Base-by-base conservation (phyloP, 225 moss, liverwort and hornwort genomes). In the Asterella californica region DNA sequence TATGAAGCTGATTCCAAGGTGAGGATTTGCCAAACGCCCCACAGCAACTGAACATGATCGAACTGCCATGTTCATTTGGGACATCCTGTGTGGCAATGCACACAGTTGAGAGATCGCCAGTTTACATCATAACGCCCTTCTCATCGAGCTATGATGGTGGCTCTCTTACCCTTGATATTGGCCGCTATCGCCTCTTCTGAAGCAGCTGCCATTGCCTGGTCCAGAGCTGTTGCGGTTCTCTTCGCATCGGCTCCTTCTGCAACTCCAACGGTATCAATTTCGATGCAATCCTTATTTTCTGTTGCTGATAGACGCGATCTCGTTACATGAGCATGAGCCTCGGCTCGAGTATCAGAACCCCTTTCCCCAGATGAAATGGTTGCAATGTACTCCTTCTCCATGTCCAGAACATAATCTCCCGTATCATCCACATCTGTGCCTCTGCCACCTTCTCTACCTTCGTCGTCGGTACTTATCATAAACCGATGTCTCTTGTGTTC, bases 291-390 rank as follows among this genome's bases (percentile, higher is more conserved):
- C 83, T 80, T 27, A 73, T 75, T 88, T 82, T 67, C 79, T 83
- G 81, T 80, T 83, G 76, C 83, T 30, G 24, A 24, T 37, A 47
- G 77, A 46, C 24, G 45, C 14, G 79, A 74, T 69, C 70, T 82
- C 15, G 72, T 79, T 33, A 90, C 91, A 83, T 92, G 92, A 29
- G 97, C 94, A 86, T 97, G 94, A 60, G 96, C 96, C 83, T 94
- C 96, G 21, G 96, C 96, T 84, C 90, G 88, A 75, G 83, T 88
- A 74, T 94, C 91, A 80, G 76, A 80, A 69, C 57, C 79, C 42
- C 76, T 75, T n/a, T 55, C 74, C 19, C 79, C 75, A 53, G 78
- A 78, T 69, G 85, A 70, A 49, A 85, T 71, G 53, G 81, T 80
- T 17, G 82, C 69, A 10, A 81, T 69, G 42, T 82, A 86, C 71